Base-by-base conservation (phyloP, 805 yeast species). In the Cephaloascus albidus region DNA sequence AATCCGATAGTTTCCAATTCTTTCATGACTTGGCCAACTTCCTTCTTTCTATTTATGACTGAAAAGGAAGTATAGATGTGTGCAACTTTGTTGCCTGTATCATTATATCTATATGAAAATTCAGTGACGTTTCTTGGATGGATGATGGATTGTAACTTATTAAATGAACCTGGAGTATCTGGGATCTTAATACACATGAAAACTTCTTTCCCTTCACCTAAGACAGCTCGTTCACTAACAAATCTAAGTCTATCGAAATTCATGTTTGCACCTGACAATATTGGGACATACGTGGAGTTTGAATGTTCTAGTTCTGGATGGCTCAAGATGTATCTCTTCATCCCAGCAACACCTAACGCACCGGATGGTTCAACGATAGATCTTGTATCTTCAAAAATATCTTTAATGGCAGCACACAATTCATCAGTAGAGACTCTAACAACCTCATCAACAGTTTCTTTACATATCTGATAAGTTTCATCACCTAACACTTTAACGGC, bases 161-260 rank as follows among this genome's bases (percentile, higher is more conserved):
- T 71, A 63, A 93, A 93, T 40, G 94, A 84, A 20, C 97, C 98
- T 16, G 97, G 96, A 35, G 68, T 63, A 58, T 93, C 98, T 18
- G 97, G 97, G 46, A 93, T 87, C 35, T 87, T 81, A 15, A 89
- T 87, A 36, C 85, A 76, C 70, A 93, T 70, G 52, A 94, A 90
- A 4, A 87, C 95, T 65, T 93, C 99, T 50, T 82, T 85, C 40
- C 97, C 98, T 58, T 90, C 97, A 63, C 98, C 99, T n/a, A 93
- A 72, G 38, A 86, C 94, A 12, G 98, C 97, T 61, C 99, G 81
- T 61, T 93, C 99, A 42, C 95, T 78, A 17, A 93, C 97, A 60
- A 93, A 93, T 57, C 99, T 74, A 52, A 93, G 70, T 52, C 99
- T 75, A 61, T 90, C 98, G 56, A 93, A 93, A 65, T 94, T 90